These are phyloP conservation scores for Obba rivulosa DNA, from an alignment of 768 basidiomycete species.

Conservation along the genomic window DNA sequence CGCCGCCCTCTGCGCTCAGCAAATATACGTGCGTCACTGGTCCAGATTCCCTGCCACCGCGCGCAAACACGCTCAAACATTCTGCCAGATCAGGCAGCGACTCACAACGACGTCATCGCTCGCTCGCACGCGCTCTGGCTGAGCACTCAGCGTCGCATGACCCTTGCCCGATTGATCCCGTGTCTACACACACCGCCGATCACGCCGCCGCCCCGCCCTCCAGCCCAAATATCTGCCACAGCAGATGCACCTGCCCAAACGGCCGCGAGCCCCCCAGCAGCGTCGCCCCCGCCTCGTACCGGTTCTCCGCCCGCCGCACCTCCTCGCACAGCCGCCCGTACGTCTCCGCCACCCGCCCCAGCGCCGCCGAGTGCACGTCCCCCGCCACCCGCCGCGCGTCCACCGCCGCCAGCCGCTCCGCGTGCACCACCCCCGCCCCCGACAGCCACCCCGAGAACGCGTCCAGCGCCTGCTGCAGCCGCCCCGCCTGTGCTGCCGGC, in stretches of 20 bases:
- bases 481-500: slow-evolving; percentile 56
- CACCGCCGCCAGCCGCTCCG: slow-evolving; percentile 73
- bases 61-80: too few species aligned
- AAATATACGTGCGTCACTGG: too few species aligned
- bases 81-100: too few species aligned
- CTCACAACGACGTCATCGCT: too few species aligned
- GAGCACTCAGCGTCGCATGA: too few species aligned
- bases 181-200: too few species aligned
- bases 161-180: too few species aligned
- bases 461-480: slow-evolving; percentile 57
- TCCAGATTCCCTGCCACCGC: too few species aligned
- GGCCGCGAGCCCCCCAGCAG: slow-evolving; percentile 78
- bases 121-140: too few species aligned
- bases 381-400: slow-evolving; percentile 59
- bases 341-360: slow-evolving; percentile 59
- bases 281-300: slow-evolving; percentile 89
- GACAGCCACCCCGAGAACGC: slow-evolving; percentile 85
- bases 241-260: slow-evolving; percentile 69
- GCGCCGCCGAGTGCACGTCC: slow-evolving; percentile 70
- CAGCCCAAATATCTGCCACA: slow-evolving; percentile 77
- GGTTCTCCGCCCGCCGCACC: slow-evolving; percentile 68
- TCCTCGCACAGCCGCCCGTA: slow-evolving; percentile 75
- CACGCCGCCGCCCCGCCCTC: slow-evolving; percentile 36
- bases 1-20: too few species aligned
- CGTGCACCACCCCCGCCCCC: slow-evolving; percentile 71